Evolutionary conservation across 1,284 basidiomycete genomes (phyloP).

Genomic region (Apiotrichum akiyoshidainum): DNA sequence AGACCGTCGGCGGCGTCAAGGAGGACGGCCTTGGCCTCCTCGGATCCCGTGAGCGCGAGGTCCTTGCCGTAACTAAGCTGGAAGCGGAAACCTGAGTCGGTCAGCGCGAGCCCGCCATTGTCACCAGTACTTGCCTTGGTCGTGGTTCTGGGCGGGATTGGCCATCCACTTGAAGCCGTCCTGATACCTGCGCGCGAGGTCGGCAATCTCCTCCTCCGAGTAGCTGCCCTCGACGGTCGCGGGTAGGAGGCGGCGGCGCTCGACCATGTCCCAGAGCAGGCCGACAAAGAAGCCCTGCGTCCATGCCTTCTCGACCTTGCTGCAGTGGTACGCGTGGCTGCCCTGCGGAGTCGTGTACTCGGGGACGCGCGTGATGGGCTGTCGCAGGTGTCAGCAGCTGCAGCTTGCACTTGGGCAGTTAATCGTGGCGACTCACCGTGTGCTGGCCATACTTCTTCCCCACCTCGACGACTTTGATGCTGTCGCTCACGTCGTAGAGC

Average conservation of each 20-base stretch:
- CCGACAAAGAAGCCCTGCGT: slow-evolving; percentile 46
- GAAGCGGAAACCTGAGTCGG: slow-evolving; percentile 29
- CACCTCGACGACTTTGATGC: slow-evolving; percentile 36
- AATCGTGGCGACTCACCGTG: not conserved
- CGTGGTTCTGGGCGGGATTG: slow-evolving; percentile 34
- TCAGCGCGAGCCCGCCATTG: too few relatives aligned
- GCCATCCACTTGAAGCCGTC: slow-evolving; percentile 28
- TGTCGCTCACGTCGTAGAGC: slow-evolving; percentile 15
- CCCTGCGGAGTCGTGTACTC: slow-evolving; percentile 38
- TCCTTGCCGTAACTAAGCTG: slow-evolving; percentile 41
- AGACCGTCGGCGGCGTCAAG: slow-evolving; percentile 39
- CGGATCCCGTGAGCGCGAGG: slow-evolving; percentile 28
- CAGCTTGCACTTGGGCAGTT: too few relatives aligned
- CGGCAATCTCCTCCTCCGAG: slow-evolving; percentile 26
- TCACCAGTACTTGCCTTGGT: slow-evolving; percentile 27
- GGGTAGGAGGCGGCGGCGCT: slow-evolving; percentile 28
- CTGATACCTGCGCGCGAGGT: slow-evolving; percentile 34
- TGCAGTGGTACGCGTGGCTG: slow-evolving; percentile 33
- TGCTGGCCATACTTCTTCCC: slow-evolving; percentile 34
- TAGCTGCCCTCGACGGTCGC: slow-evolving; percentile 21
- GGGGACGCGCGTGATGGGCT: slow-evolving; percentile 20
- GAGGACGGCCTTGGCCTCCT: slow-evolving; percentile 31
- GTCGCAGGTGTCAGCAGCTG: not conserved
- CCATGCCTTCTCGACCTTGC: slow-evolving; percentile 29
- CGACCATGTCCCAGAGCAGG: slow-evolving; percentile 36